phyloP scores from a whole-genome alignment of 2,329 filamentous ascomycete genomes.

The Bipolaris zeicola region DNA sequence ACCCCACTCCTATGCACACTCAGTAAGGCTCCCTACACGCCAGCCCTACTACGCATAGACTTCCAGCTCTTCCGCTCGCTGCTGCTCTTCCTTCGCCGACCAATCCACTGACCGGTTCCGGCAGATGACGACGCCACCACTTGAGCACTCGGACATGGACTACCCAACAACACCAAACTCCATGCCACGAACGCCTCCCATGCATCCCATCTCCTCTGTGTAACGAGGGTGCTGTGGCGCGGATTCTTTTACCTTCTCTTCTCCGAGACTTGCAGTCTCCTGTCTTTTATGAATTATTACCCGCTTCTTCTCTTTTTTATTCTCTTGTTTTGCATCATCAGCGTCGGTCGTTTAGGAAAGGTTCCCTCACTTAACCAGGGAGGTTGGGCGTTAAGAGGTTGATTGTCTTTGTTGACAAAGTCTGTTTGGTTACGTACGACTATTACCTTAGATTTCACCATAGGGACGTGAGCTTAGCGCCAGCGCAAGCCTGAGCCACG shows the following conservation, averaged over 20 bases:
- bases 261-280: conserved; percentile 25
- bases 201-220: conserved; percentile 44
- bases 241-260: conserved; percentile 16
- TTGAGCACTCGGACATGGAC: conserved; percentile 65
- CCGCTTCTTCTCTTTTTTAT: not conserved
- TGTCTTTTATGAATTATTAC: conserved; percentile 26
- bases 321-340: conserved; percentile 47
- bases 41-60: conserved; percentile 46
- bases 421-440: conserved; percentile 2
- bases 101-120: conserved; percentile 45
- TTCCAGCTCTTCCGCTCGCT: conserved; percentile 33
- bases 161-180: conserved; percentile 72
- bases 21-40: conserved; percentile 66
- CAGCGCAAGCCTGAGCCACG: conserved; percentile 37
- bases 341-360: conserved; percentile 38
- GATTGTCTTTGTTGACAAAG: conserved; percentile 10
- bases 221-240: conserved; percentile 20
- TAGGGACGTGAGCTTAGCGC: conserved; percentile 27
- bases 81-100: conserved; percentile 33
- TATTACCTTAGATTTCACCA: conserved; percentile 8
- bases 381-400: conserved; percentile 36
- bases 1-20: conserved; percentile 67
- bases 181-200: conserved; percentile 71
- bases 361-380: conserved; percentile 43
- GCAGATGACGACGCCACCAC: conserved; percentile 70